Base-by-base conservation (phyloP, 2,329 filamentous ascomycete species). In the Curvularia lunata region DNA sequence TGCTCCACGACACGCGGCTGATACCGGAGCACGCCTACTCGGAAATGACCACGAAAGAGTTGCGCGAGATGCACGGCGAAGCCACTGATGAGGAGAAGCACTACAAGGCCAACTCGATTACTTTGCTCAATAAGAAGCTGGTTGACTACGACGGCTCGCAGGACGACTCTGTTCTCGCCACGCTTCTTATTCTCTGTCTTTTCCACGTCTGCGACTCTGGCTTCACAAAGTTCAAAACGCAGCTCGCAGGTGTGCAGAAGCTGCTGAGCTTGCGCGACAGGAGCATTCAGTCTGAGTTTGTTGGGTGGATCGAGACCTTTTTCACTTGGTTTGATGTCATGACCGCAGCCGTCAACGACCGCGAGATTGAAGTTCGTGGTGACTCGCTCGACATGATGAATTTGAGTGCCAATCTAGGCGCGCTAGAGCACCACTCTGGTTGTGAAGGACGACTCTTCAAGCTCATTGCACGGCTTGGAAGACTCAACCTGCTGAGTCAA, bases 301-400 rank as follows among this genome's bases (percentile, higher is more conserved):
- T 91, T 57, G 86, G 88, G 12, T 97, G 93, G 93, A 94, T 97
- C 81, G 91, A 96, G 69, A 88, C 91, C 41, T 87, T 97, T 66
- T 97, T 97, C 72, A 95, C 91, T 32, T 96, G 94, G 83, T 96
- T 96, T 73, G 94, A 97, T 75, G 91, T 93, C 54, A 91, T 97
- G 79, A 92, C 92, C 0, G 91, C 91, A 38, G 93, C 90, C 51
- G 91, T 96, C 72, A 97, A 97, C 68, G 91, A 97, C 76, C 87
- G 93, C 50, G 93, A 97, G 77, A 87, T 91, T 28, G 91, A 96
- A 75, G 85, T 97, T 18, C 82, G 83, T 37, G 85, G 85, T 25
- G 81, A 84, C 32, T 85, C 84, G 50, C 75, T 90, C 32, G 87
- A 89, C 63, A 86, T 88, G 78, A 82, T 86, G 56, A 81, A 85